A percentile compares a stretch with the other conserved stretches of the same genome.
Evolutionary conservation across 108 stramenopile genomes (phyloP).

Genomic region (Pseudonitzschia multiseries): DNA sequence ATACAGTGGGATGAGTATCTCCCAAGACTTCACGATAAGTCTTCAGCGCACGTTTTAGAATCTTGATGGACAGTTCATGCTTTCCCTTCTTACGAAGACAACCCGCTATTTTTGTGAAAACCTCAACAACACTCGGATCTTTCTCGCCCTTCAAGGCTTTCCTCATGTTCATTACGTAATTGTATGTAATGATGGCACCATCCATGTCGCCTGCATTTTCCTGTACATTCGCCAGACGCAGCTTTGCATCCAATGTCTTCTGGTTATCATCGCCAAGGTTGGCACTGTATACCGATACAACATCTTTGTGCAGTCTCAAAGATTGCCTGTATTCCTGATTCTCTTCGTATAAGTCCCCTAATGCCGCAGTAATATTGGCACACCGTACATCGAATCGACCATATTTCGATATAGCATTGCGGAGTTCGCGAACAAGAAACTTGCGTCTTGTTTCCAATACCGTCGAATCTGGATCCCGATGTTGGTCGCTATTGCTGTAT

Average conservation of each 20-base stretch:
- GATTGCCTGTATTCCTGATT: slow-evolving; percentile 47
- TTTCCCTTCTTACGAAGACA: slow-evolving; percentile 45
- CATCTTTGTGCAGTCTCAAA: slow-evolving; percentile 50
- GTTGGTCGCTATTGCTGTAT: slow-evolving; percentile 5
- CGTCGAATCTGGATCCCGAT: slow-evolving; percentile 16
- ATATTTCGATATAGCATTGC: slow-evolving; percentile 34
- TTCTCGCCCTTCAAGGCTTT: slow-evolving; percentile 47
- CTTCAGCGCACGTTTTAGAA: slow-evolving; percentile 56
- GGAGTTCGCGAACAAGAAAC: slow-evolving; percentile 46
- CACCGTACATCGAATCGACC: slow-evolving; percentile 49
- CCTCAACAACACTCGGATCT: slow-evolving; percentile 34
- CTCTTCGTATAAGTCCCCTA: slow-evolving; percentile 52
- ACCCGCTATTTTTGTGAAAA: slow-evolving; percentile 33
- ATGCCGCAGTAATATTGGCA: slow-evolving; percentile 49
- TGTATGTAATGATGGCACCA: slow-evolving; percentile 41
- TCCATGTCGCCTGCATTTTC: slow-evolving; percentile 51
- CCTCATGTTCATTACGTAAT: slow-evolving; percentile 45
- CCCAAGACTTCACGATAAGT: slow-evolving; percentile 54
- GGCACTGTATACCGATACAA: slow-evolving; percentile 50
- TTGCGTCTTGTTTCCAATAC: slow-evolving; percentile 40
- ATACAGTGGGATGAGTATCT: slow-evolving; percentile 47
- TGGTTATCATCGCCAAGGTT: slow-evolving; percentile 61
- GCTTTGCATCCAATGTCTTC: slow-evolving; percentile 38
- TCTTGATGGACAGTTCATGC: slow-evolving; percentile 54
- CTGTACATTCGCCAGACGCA: slow-evolving; percentile 43